Evolutionary conservation across 257 asterid species (phyloP), one percentile per base, ranked within the genome.

Genomic region (Penstemon newberryi): DNA sequence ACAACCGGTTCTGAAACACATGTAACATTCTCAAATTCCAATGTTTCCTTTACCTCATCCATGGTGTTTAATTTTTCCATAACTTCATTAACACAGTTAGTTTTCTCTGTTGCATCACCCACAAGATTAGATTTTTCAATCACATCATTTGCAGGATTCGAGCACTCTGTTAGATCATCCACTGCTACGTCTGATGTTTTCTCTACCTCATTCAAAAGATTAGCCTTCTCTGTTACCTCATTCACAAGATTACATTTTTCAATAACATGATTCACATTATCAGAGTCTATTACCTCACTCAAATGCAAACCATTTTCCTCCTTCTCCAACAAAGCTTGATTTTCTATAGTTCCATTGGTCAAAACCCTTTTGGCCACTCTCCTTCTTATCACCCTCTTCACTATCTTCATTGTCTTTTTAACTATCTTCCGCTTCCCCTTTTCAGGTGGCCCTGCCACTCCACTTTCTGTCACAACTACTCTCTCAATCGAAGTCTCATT

Each of bases 361-460:
- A 70, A 44, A 64, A 62, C 60, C 80, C 80, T 80, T 77, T 82
- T 87, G 6, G 86, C 84, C 67, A 89, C 91, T 78, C 67, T 79
- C 87, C 65, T 86, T 84, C 77, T 89, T 56, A 89, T 77, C 54
- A 89, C 72, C 79, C 81, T 86, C 81, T 81, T 86, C 44, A 89
- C 87, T 47, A 85, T 45, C 73, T 75, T 80, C 55, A 84, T 82
- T 3, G 70, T 79, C 86, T 72, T 87, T 59, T 67, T 85, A 68
- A 87, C 75, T 47, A 89, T 69, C 72, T 64, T 89, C 82, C 63
- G 74, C 74, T 73, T 82, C 70, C 76, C 80, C 51, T 56, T 77
- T 53, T 69, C 70, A 11, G 70, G 33, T 25, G 33, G n/a, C 15
- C 51, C 79, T 7, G 56, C 79, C 77, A 41, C 84, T 60, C 62